Conservation (phyloP, 345 rosid species). For the Eutrema japonicum region DNA sequence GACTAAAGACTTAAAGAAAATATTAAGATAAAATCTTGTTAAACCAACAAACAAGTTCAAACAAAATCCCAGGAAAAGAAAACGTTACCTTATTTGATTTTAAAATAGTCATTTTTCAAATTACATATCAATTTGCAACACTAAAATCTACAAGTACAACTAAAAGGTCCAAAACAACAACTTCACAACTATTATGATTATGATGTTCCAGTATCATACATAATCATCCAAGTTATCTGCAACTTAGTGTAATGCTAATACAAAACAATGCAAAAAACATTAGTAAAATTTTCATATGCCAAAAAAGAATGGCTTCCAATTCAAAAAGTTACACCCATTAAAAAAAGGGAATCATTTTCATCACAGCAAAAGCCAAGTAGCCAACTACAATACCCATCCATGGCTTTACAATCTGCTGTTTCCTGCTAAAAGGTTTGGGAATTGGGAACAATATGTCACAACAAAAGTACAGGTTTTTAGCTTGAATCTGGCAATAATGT, state of each 20-base stretch:
- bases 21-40: neutral
- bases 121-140: neutral
- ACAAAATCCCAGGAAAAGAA: neutral
- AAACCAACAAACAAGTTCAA: neutral
- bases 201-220: neutral
- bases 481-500: constrained; percentile 16
- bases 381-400: neutral
- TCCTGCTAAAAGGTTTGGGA: neutral
- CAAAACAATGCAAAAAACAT: neutral
- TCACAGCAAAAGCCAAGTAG: constrained; percentile 21
- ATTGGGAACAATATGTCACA: constrained; percentile 1
- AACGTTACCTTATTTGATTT: neutral
- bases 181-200: constrained; percentile 2
- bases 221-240: neutral
- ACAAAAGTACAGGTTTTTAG: constrained; percentile 11
- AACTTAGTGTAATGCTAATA: neutral
- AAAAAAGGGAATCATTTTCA: constrained; percentile 12
- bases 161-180: neutral
- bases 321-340: constrained; percentile 17
- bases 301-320: constrained; percentile 2
- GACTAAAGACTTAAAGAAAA: neutral
- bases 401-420: constrained; percentile 21
- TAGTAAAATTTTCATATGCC: constrained; percentile 7
- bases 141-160: neutral
- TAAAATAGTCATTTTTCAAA: neutral